Percentiles rank a stretch among this genome's conserved stretches.
Evolutionary conservation across 768 basidiomycete genomes (phyloP).

Genomic region (Suillus hirtellus): DNA sequence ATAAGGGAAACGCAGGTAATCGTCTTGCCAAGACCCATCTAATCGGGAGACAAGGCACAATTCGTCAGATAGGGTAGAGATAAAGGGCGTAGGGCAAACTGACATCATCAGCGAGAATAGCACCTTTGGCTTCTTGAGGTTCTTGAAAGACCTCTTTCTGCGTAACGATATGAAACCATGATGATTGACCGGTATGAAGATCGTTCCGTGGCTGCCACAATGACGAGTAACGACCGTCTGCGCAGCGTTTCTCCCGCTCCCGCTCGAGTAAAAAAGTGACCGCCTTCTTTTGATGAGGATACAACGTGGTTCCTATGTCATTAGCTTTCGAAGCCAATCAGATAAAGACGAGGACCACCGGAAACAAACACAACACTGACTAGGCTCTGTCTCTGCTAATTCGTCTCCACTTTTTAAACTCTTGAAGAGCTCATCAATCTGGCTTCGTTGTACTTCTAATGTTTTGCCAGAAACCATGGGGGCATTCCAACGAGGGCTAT

Average conservation of each 20-base stretch:
- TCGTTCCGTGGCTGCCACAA: constrained; percentile 66
- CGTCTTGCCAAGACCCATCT: constrained; percentile 99
- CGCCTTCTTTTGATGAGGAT: constrained; percentile 98
- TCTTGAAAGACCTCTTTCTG: constrained; percentile 67
- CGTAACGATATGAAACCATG: constrained; percentile 86
- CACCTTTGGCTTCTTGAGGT: constrained; percentile 77
- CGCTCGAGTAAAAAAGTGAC: constrained; percentile 93
- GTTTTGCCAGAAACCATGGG: constrained; percentile 66
- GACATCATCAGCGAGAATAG: constrained; percentile 97
- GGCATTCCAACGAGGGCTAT: constrained; percentile 52
- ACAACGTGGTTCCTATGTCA: constrained; percentile 82
- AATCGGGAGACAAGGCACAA: constrained; percentile 15
- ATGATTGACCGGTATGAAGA: constrained; percentile 43
- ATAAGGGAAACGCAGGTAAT: constrained; percentile 94
- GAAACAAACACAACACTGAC: constrained; percentile 47
- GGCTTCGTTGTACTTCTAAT: constrained; percentile 88
- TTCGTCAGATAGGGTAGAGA: constrained; percentile 17
- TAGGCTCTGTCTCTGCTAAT: constrained; percentile 79
- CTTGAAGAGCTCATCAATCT: constrained; percentile 93
- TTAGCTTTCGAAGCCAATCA: constrained; percentile 41
- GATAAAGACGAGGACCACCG: constrained; percentile 16
- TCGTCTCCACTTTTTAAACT: constrained; percentile 87
- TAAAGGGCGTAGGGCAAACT: constrained; percentile 33
- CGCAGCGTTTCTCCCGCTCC: constrained; percentile 61
- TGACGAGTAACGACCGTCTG: constrained; percentile 65